Percentiles rank a stretch among this genome's conserved stretches.
Evolutionary conservation across 2,329 filamentous ascomycete genomes (phyloP).

Genomic region (Dactylellina cionopaga): DNA sequence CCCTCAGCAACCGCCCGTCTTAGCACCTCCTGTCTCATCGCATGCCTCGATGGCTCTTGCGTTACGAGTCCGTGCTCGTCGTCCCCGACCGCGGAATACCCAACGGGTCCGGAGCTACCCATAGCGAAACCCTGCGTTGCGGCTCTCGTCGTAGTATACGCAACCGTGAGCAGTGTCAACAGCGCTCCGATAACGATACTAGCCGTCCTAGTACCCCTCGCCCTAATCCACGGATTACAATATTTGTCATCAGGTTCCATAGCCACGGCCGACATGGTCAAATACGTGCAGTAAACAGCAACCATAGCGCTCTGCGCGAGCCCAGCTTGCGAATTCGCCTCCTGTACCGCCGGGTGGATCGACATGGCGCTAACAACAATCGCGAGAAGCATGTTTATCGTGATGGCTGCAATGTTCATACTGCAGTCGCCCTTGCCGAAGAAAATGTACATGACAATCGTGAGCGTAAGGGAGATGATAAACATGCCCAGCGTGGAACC

Average conservation of each 20-base stretch:
- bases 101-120: slow-evolving; percentile 70
- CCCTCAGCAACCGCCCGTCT: slow-evolving; percentile 92
- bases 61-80: slow-evolving; percentile 90
- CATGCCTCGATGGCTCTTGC: slow-evolving; percentile 79
- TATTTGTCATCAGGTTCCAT: slow-evolving; percentile 96
- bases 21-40: slow-evolving; percentile 92
- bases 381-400: slow-evolving; percentile 88
- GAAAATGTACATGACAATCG: slow-evolving; percentile 95
- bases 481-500: slow-evolving; percentile 96
- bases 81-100: slow-evolving; percentile 70
- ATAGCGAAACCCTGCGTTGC: slow-evolving; percentile 88
- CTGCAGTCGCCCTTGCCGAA: slow-evolving; percentile 83
- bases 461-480: slow-evolving; percentile 88
- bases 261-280: slow-evolving; percentile 96
- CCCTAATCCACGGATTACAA: slow-evolving; percentile 90
- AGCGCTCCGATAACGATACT: slow-evolving; percentile 92
- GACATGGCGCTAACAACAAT: slow-evolving; percentile 83
- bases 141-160: slow-evolving; percentile 95
- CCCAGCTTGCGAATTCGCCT: slow-evolving; percentile 90
- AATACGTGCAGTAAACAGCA: slow-evolving; percentile 95
- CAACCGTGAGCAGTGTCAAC: slow-evolving; percentile 94
- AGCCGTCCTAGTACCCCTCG: slow-evolving; percentile 85
- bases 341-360: slow-evolving; percentile 88
- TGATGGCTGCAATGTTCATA: slow-evolving; percentile 97
- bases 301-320: slow-evolving; percentile 98